phyloP scores from a whole-genome alignment of 108 stramenopile species.

The Aurantiochytrium sp. region DNA sequence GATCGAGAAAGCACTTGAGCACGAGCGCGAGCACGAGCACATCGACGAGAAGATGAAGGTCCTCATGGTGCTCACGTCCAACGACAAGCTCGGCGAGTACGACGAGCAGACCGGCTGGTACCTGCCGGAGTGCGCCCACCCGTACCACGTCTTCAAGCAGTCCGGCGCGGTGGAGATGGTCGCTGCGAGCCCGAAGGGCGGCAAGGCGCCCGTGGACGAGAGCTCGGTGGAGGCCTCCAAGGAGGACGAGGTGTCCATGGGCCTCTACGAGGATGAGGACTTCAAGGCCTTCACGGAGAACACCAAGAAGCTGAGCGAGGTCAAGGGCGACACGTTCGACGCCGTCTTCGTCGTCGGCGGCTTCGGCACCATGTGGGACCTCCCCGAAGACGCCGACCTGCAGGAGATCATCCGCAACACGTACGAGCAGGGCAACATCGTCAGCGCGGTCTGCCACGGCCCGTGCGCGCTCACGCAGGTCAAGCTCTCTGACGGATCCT shows the following conservation, averaged over 20 bases:
- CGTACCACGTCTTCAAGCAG: constrained; percentile 37
- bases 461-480: constrained; percentile 40
- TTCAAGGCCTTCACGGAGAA: constrained; percentile 29
- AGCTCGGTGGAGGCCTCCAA: constrained; percentile 20
- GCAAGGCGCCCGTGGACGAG: constrained; percentile 31
- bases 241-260: constrained; percentile 39
- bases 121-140: constrained; percentile 47
- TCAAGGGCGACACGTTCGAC: constrained; percentile 37
- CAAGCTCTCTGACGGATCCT: constrained; percentile 38
- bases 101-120: constrained; percentile 42
- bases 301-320: constrained; percentile 32
- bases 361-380: constrained; percentile 48
- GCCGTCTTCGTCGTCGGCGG: constrained; percentile 47
- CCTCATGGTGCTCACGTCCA: constrained; percentile 35
- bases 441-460: constrained; percentile 49
- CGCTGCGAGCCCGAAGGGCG: constrained; percentile 36
- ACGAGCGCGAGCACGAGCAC: constrained; percentile 16
- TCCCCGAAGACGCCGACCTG: constrained; percentile 38
- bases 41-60: constrained; percentile 33
- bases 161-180: constrained; percentile 39
- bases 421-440: constrained; percentile 39
- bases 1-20: too few relatives aligned
- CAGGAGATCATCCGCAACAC: constrained; percentile 29
- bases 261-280: constrained; percentile 36
- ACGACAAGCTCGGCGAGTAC: constrained; percentile 36